Base-by-base conservation (phyloP, 352 stramenopile species). In the Phytophthora brassicae region DNA sequence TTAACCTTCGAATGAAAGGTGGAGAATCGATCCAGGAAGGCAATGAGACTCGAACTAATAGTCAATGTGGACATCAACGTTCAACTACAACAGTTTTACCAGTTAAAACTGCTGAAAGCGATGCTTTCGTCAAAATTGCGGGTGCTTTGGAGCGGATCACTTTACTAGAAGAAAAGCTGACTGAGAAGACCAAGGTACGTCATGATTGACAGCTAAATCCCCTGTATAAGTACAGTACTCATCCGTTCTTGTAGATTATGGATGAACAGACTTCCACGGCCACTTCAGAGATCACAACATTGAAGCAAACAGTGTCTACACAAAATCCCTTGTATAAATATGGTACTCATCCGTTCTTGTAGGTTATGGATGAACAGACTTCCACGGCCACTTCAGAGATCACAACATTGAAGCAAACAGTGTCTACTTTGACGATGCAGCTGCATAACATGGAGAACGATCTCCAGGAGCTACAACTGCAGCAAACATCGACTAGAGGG, bases 291-390 rank as follows among this genome's bases (percentile, higher is more conserved):
- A 64, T 81, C 38, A 47, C 64, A 14, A 64, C 61, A 6, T 28
- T 88, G 36, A 69, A 84, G 43, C 74, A 84, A 66, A 79, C 71
- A 7, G 72, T 88, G 14, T 66, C 73, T 19, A 70, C 55, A n/a
- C 5, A 24, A 39, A 4, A 19, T 31, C 23, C 29, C 33, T 19
- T 43, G 31, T 19, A 23, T 46, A n/a, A 7, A 12, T 38, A 38
- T 38, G 31, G 11, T 26, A 3, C 24, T 13, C 6, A 28, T 11
- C 45, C 12, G 39, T 50, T 35, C 16, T 61, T 29, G 51, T 67
- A 86, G 77, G 46, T 45, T 8, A 63, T 82, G 23, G 65, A 84
- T 24, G 74, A 79, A 16, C 47, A 76, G 53, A 56, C 66, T 29
- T 36, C 56, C 14, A 74, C 53, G 24, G 49, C 75, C 9, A 67